A percentile compares a stretch with the other conserved stretches of the same genome.
Conservation (phyloP, 305 asterid genomes). For the Solanum hybrid region DNA sequence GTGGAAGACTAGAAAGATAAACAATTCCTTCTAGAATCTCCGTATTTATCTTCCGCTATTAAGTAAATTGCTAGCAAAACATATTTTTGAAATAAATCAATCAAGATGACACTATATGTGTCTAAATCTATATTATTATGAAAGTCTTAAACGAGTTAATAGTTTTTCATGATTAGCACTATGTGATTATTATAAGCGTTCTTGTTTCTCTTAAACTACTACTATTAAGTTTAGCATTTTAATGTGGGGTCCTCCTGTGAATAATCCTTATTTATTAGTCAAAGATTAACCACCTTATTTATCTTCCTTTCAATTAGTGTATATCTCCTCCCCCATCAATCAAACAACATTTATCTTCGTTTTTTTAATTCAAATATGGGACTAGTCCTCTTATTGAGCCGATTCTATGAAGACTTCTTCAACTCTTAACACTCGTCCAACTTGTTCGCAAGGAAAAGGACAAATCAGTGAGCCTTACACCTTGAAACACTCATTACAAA, state of each 20-base stretch:
- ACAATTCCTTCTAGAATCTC: neutral
- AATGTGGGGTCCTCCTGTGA: neutral
- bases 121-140: neutral
- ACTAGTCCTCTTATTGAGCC: too few species aligned
- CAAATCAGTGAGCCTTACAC: too few species aligned
- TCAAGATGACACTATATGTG: neutral
- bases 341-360: too few species aligned
- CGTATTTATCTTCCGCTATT: neutral
- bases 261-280: neutral
- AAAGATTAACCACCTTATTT: neutral
- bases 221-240: neutral
- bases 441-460: too few species aligned
- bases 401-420: too few species aligned
- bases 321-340: too few species aligned
- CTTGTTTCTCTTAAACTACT: neutral
- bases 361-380: too few species aligned
- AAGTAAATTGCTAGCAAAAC: neutral
- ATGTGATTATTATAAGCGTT: neutral
- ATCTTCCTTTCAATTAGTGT: too few species aligned
- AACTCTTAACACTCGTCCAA: too few species aligned
- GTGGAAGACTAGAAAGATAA: neutral
- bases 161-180: neutral
- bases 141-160: neutral
- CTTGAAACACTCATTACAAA: too few species aligned
- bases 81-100: neutral